A percentile compares a stretch with the other conserved stretches of the same genome.
These are phyloP conservation scores for Pleurotus giganteus DNA, from an alignment of 768 basidiomycete species.

Conservation along the genomic window DNA sequence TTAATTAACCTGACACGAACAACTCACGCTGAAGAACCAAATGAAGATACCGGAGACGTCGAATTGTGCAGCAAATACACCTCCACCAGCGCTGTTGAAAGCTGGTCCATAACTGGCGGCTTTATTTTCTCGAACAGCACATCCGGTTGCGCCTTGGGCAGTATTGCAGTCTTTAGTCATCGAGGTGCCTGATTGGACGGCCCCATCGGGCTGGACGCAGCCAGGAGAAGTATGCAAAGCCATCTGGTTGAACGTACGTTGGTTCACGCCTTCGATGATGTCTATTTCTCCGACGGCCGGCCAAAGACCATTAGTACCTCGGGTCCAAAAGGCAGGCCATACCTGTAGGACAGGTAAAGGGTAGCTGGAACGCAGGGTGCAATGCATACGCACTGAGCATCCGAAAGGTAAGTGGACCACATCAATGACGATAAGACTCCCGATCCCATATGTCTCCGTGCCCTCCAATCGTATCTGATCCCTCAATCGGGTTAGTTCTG, in stretches of 20 bases:
- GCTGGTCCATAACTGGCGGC: conserved; percentile 60
- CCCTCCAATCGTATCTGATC: not conserved
- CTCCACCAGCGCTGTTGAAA: conserved; percentile 66
- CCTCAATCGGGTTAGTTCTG: not conserved
- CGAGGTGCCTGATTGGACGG: conserved; percentile 45
- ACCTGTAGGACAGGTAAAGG: conserved; percentile 52
- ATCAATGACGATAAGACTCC: conserved; percentile 62
- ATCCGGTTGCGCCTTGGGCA: conserved; percentile 59
- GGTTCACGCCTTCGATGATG: conserved; percentile 69
- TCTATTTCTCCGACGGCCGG: conserved; percentile 63
- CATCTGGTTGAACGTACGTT: conserved; percentile 50
- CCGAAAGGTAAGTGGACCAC: conserved; percentile 64
- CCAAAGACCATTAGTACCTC: conserved; percentile 48
- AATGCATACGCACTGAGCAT: conserved; percentile 30
- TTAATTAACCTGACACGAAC: not conserved
- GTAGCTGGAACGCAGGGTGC: not conserved
- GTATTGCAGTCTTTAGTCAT: conserved; percentile 57
- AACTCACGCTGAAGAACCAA: conserved; percentile 37
- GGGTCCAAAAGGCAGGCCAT: conserved; percentile 67
- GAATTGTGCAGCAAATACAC: conserved; percentile 74
- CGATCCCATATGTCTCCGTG: conserved; percentile 31
- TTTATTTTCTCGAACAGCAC: conserved; percentile 54
- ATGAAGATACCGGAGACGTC: conserved; percentile 53
- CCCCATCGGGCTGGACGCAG: conserved; percentile 33
- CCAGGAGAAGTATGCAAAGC: conserved; percentile 51